These are phyloP conservation scores for Chloranthus sessilifolius DNA, from an alignment of 164 flowering plant species.

Conservation along the genomic window DNA sequence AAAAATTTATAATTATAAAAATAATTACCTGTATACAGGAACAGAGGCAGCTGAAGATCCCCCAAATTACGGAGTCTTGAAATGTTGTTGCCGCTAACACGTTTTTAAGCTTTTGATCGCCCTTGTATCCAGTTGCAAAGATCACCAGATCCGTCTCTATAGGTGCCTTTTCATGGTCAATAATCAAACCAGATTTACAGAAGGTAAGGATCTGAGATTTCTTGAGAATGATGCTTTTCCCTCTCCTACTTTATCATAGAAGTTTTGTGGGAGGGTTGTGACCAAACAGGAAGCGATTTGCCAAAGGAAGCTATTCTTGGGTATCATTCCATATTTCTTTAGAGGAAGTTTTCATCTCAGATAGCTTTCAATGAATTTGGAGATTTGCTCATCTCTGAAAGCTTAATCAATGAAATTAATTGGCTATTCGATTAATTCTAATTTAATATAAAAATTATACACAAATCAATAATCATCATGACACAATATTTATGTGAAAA, in stretches of 20 bases:
- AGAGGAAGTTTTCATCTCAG: conserved; percentile 36
- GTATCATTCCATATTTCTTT: conserved; percentile 49
- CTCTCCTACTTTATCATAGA: conserved; percentile 51
- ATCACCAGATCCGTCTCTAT: conserved; percentile 51
- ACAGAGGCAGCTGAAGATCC: conserved; percentile 28
- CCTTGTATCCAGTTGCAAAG: conserved; percentile 56
- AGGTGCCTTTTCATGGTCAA: conserved; percentile 29
- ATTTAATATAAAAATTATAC: too few species aligned
- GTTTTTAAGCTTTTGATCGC: conserved; percentile 45
- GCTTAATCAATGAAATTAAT: too few species aligned
- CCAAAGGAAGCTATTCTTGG: conserved; percentile 44
- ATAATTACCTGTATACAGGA: conserved; percentile 55
- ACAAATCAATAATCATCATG: too few species aligned
- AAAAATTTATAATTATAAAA: too few species aligned
- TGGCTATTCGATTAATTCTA: too few species aligned
- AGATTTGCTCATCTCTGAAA: conserved; percentile 56
- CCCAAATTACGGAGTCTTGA: conserved; percentile 19
- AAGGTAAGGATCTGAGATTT: conserved; percentile 41
- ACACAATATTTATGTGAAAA: too few species aligned
- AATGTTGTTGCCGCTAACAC: conserved; percentile 39
- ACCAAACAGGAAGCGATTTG: conserved; percentile 32
- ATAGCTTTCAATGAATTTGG: conserved; percentile 55
- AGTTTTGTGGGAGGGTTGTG: conserved; percentile 36
- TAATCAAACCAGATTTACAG: conserved; percentile 38
- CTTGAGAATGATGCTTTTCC: conserved; percentile 55